phyloP scores from a whole-genome alignment of 2,329 filamentous ascomycete genomes.

The Ascochyta fabae region DNA sequence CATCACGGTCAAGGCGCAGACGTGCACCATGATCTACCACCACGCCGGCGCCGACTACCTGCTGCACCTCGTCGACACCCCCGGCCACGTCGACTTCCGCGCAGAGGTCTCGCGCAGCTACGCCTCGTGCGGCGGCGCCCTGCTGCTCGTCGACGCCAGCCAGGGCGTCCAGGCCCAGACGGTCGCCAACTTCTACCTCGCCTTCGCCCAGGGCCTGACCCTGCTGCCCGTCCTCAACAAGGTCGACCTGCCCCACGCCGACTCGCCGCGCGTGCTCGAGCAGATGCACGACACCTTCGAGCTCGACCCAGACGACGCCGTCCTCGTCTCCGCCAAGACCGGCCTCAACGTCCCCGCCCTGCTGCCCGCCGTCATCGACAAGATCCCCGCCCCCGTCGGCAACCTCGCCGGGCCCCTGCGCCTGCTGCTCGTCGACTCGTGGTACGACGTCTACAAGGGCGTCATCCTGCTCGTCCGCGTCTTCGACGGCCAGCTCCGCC shows the following conservation, averaged over 20 bases:
- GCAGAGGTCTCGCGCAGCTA: constrained; percentile 96
- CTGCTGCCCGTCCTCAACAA: constrained; percentile 96
- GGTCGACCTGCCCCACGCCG: constrained; percentile 88
- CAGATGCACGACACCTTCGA: constrained; percentile 90
- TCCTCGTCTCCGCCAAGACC: constrained; percentile 90
- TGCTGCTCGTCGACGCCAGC: constrained; percentile 92
- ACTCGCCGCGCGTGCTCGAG: constrained; percentile 81
- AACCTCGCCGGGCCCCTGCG: constrained; percentile 75
- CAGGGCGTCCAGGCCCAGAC: constrained; percentile 98
- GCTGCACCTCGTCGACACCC: constrained; percentile 93
- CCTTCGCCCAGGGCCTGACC: constrained; percentile 86
- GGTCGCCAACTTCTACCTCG: constrained; percentile 97
- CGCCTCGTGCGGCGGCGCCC: constrained; percentile 87
- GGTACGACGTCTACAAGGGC: constrained; percentile 96
- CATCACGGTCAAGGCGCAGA: constrained; percentile 98
- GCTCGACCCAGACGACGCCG: constrained; percentile 75
- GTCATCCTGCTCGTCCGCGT: constrained; percentile 89
- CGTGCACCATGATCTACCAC: constrained; percentile 96
- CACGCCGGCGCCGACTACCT: constrained; percentile 87
- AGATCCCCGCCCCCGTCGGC: constrained; percentile 81
- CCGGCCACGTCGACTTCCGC: constrained; percentile 96
- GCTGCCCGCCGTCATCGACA: constrained; percentile 82
- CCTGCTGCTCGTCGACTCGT: constrained; percentile 92
- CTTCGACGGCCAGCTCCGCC: constrained; percentile 83
- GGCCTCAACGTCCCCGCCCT: constrained; percentile 85